These are phyloP conservation scores for Colletotrichum phormii DNA, from an alignment of 2,329 filamentous ascomycete genomes.

Conservation along the genomic window DNA sequence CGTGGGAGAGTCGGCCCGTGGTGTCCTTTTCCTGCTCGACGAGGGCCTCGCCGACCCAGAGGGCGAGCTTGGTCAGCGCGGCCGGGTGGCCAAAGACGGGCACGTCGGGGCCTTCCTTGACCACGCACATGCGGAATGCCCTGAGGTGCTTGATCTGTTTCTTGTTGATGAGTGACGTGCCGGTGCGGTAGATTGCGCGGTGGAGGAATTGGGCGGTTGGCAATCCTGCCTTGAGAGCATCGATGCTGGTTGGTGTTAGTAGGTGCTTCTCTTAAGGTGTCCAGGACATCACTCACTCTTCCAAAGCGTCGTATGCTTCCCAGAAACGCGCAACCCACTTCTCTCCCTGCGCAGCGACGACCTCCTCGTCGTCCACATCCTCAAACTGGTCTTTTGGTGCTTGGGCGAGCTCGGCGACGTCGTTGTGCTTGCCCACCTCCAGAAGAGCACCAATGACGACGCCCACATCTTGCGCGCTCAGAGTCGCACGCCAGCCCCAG, in stretches of 20 bases:
- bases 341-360: conserved; percentile 64
- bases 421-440: conserved; percentile 80
- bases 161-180: conserved; percentile 91
- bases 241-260: conserved; percentile 69
- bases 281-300: conserved; percentile 65
- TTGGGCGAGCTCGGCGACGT: conserved; percentile 46
- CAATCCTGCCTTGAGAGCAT: conserved; percentile 80
- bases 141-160: conserved; percentile 92
- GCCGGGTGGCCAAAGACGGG: conserved; percentile 93
- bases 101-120: conserved; percentile 94
- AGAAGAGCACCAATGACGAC: conserved; percentile 91
- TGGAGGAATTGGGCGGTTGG: conserved; percentile 90
- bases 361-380: conserved; percentile 56
- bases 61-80: conserved; percentile 89
- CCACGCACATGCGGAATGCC: conserved; percentile 93
- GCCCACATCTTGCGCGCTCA: conserved; percentile 94
- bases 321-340: conserved; percentile 77
- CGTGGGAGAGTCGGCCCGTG: conserved; percentile 75
- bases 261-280: conserved; percentile 49
- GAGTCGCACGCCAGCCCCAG: conserved; percentile 96
- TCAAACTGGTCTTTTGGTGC: conserved; percentile 49
- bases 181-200: conserved; percentile 91
- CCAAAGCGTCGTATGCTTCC: conserved; percentile 78
- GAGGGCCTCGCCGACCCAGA: conserved; percentile 95
- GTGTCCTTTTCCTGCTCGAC: conserved; percentile 86